phyloP scores from a whole-genome alignment of 768 basidiomycete species.

The Suillus placidus region DNA sequence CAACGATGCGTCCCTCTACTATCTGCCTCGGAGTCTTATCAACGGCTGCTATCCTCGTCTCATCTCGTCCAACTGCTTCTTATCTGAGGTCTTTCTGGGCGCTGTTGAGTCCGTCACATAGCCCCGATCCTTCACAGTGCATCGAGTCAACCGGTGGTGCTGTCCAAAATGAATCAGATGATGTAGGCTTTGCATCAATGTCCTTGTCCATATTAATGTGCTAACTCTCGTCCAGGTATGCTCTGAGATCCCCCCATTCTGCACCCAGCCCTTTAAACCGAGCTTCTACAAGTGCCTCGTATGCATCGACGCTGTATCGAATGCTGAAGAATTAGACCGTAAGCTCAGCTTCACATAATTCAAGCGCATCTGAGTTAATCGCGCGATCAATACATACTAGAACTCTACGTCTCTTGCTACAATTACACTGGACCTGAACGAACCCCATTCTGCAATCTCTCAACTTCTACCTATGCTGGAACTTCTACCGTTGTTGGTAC shows the following conservation, averaged over 20 bases:
- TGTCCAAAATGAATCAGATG: slow-evolving; percentile 23
- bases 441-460: slow-evolving; percentile 14
- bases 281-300: slow-evolving; percentile 45
- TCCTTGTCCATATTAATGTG: slow-evolving; percentile 11
- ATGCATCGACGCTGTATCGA: slow-evolving; percentile 36
- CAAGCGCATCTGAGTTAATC: not conserved
- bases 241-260: slow-evolving; percentile 38
- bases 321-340: slow-evolving; percentile 41
- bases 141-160: slow-evolving; percentile 22
- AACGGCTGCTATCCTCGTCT: slow-evolving; percentile 7
- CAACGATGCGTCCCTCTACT: slow-evolving; percentile 21
- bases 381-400: slow-evolving; percentile 11
- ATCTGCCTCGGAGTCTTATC: slow-evolving; percentile 9
- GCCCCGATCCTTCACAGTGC: slow-evolving; percentile 25
- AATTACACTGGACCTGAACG: slow-evolving; percentile 35
- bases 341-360: slow-evolving; percentile 12
- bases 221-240: slow-evolving; percentile 25
- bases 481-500: too few species aligned
- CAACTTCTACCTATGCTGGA: not conserved
- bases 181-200: slow-evolving; percentile 19
- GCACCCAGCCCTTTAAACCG: slow-evolving; percentile 41
- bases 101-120: slow-evolving; percentile 9
- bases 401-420: slow-evolving; percentile 29
- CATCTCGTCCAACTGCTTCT: slow-evolving; percentile 12
- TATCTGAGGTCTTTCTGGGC: slow-evolving; percentile 9